phyloP scores from a whole-genome alignment of 768 basidiomycete species.

The Tricholoma sp. region DNA sequence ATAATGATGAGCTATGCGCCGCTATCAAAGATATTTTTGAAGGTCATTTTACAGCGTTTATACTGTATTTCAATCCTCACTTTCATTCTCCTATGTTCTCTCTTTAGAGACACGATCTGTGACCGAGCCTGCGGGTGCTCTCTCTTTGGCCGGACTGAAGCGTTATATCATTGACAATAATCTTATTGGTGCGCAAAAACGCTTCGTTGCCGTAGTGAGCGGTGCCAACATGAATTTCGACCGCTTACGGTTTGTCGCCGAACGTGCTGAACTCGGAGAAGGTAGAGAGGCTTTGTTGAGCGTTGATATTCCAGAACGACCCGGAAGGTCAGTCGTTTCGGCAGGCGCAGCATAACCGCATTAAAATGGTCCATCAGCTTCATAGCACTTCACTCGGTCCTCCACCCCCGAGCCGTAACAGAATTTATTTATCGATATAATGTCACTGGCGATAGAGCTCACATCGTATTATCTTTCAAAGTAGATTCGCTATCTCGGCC shows the following conservation, averaged over 20 bases:
- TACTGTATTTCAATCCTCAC: background rate
- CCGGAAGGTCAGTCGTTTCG: slow-evolving; percentile 66
- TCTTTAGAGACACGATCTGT: slow-evolving; percentile 85
- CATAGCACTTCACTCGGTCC: slow-evolving; percentile 76
- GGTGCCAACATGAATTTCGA: slow-evolving; percentile 99
- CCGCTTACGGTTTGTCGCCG: slow-evolving; percentile 93
- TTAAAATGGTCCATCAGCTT: slow-evolving; percentile 49
- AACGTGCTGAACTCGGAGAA: slow-evolving; percentile 96
- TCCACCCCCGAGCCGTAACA: slow-evolving; percentile 89
- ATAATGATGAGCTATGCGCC: slow-evolving; percentile 97
- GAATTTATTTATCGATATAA: slow-evolving; percentile 95
- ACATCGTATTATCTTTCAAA: slow-evolving; percentile 89
- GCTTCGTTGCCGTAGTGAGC: slow-evolving; percentile 87
- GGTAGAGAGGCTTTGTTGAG: slow-evolving; percentile 89
- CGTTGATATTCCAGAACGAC: slow-evolving; percentile 90
- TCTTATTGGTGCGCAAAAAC: slow-evolving; percentile 77
- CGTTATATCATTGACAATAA: slow-evolving; percentile 78
- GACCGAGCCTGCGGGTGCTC: slow-evolving; percentile 94
- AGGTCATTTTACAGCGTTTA: slow-evolving; percentile 42
- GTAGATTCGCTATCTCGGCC: slow-evolving; percentile 56
- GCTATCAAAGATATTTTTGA: slow-evolving; percentile 99
- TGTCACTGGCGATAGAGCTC: slow-evolving; percentile 61
- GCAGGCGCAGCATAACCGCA: background rate
- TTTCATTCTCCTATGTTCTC: background rate
- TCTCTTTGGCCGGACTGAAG: slow-evolving; percentile 89